Conservation (phyloP, 495 filamentous ascomycete genomes). For the Polyplosphaeria fusca region DNA sequence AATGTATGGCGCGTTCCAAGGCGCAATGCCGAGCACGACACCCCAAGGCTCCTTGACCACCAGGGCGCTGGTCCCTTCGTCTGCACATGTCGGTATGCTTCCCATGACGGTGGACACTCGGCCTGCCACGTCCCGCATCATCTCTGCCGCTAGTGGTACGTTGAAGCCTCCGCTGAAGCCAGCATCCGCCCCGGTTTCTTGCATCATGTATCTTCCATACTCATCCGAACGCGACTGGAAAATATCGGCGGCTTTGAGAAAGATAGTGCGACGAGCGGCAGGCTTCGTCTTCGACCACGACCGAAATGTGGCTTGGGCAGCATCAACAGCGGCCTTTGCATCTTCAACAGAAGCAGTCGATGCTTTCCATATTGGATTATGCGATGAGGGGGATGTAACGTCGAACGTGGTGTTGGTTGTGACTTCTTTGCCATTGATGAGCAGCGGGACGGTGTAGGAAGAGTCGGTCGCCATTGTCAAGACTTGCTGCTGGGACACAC, state of each 20-base stretch:
- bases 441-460: conserved; percentile 57
- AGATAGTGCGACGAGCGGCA: conserved; percentile 62
- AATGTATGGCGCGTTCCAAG: conserved; percentile 56
- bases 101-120: conserved; percentile 58
- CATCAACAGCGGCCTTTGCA: conserved; percentile 57
- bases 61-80: conserved; percentile 61
- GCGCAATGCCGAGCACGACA: conserved; percentile 76
- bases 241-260: conserved; percentile 68
- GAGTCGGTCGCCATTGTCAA: neutral
- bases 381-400: conserved; percentile 62
- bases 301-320: conserved; percentile 66
- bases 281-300: conserved; percentile 66
- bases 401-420: conserved; percentile 60
- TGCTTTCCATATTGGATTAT: conserved; percentile 58
- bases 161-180: conserved; percentile 51
- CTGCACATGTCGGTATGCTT: conserved; percentile 53
- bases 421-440: conserved; percentile 68
- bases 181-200: conserved; percentile 64
- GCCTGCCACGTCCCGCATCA: conserved; percentile 69
- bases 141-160: conserved; percentile 53
- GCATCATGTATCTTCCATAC: conserved; percentile 56
- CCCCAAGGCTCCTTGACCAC: conserved; percentile 80
- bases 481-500: too few species aligned
- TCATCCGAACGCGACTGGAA: conserved; percentile 63
- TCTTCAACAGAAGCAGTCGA: conserved; percentile 62